Evolutionary conservation across 768 basidiomycete genomes (phyloP), one percentile per base, ranked within the genome.

Genomic region (Phylloporus sp.): DNA sequence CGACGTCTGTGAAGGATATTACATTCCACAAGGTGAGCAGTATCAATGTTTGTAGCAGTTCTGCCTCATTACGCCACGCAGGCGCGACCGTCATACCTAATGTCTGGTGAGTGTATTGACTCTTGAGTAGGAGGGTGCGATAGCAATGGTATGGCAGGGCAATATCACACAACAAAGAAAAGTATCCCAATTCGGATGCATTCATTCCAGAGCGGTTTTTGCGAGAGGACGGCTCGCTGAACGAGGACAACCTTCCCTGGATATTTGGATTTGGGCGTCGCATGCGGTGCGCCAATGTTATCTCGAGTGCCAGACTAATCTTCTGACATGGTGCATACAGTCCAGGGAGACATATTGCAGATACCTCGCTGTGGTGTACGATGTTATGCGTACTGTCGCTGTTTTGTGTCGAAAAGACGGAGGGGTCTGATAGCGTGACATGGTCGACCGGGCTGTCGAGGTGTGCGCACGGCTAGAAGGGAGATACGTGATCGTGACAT

Each of bases 101-200:
- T 21, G 4, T 49, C 14, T 58, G 57, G 57, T 57, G 6, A 46
- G 48, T 2, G 3, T 0, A 4, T 18, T 11, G 18, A 0, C 23
- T 17, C 7, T 27, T 5, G 1, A 17, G 22, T 14, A 6, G 26
- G 9, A 3, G 11, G 5, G 14, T 7, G 33, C 8, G 9, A 18
- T 37, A 22, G 42, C 8, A 26, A 23, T 17, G 3, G 6, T 18
- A 8, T 37, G 2, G 6, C 29, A 71, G 74, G 74, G 67, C 68
- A 1, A 67, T 76, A 44, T 63, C 69, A 2, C 71, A 69, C 39
- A 63, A 77, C 29, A 65, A 69, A 38, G 44, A 51, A n/a, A n/a
- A n/a, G n/a, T n/a, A n/a, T n/a, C n/a, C n/a, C n/a, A n/a, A n/a
- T n/a, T n/a, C n/a, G n/a, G n/a, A n/a, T n/a, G n/a, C n/a, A n/a